Conservation (phyloP, 352 stramenopile genomes). For the Phytophthora constricta region DNA sequence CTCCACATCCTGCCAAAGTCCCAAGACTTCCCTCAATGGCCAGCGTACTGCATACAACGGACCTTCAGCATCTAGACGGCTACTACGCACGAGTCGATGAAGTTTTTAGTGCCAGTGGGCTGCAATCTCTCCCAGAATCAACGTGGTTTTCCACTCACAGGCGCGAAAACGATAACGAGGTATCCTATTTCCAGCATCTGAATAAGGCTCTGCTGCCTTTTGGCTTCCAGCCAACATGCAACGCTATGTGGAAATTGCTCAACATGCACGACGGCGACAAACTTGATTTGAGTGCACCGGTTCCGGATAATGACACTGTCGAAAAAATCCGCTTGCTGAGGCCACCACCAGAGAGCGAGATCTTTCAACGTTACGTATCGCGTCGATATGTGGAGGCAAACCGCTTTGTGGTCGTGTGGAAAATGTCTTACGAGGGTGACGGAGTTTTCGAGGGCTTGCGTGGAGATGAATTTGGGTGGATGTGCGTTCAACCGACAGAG, state of each 20-base stretch:
- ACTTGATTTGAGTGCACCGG: neutral
- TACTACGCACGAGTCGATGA: slow-evolving; percentile 20
- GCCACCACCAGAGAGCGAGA: neutral
- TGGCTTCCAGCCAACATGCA: slow-evolving; percentile 15
- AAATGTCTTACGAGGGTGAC: slow-evolving; percentile 42
- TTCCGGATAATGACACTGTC: slow-evolving; percentile 28
- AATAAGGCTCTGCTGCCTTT: slow-evolving; percentile 21
- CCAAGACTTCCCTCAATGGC: slow-evolving; percentile 4
- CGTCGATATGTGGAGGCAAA: slow-evolving; percentile 42
- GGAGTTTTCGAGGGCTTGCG: slow-evolving; percentile 27
- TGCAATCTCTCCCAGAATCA: slow-evolving; percentile 16
- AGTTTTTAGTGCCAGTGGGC: slow-evolving; percentile 19
- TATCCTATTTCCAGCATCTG: slow-evolving; percentile 27
- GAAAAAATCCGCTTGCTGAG: slow-evolving; percentile 36
- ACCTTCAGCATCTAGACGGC: slow-evolving; percentile 31
- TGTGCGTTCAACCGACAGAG: slow-evolving; percentile 8
- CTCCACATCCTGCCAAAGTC: neutral
- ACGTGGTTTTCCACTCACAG: slow-evolving; percentile 7
- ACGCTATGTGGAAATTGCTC: slow-evolving; percentile 11
- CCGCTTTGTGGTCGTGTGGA: slow-evolving; percentile 60
- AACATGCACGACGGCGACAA: slow-evolving; percentile 13
- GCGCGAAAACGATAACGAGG: slow-evolving; percentile 4
- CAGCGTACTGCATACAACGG: slow-evolving; percentile 12
- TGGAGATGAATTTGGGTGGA: slow-evolving; percentile 34
- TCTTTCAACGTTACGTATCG: slow-evolving; percentile 37